Evolutionary conservation across 108 stramenopile species (phyloP), one percentile per base, ranked within the genome.

Genomic region (Nitzschia inconspicua): DNA sequence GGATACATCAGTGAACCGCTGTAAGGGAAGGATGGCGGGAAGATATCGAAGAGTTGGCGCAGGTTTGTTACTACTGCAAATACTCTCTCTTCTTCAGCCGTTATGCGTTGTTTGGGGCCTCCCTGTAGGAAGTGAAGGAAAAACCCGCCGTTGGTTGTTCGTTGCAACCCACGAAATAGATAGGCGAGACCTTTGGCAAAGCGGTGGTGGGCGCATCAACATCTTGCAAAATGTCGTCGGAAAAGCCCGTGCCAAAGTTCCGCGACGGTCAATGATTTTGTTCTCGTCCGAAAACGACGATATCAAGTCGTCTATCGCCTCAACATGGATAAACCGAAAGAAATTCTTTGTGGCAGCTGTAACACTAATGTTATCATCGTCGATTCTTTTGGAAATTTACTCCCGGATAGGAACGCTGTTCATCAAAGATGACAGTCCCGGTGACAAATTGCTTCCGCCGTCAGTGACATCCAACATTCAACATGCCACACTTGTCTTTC

Each of bases 201-300:
- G 66, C 23, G 29, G 65, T 50, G 24, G 72, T 72, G 11, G 71
- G 53, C 18, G 72, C 64, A 37, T 75, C 84, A 9, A 87, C 60
- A 49, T 89, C 70, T 53, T 71, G 76, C 32, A 93, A 66, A 53
- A 93, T 89, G 26, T 71, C 79, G 75, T 89, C 90, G 22, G 90
- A n/a, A n/a, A n/a, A n/a, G n/a, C n/a, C n/a, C n/a, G n/a, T n/a
- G n/a, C n/a, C n/a, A n/a, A n/a, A n/a, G n/a, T n/a, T n/a, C n/a
- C n/a, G n/a, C n/a, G n/a, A n/a, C n/a, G n/a, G n/a, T n/a, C n/a
- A n/a, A n/a, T n/a, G n/a, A n/a, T 36, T 37, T 28, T 39, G 5
- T 32, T 54, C 23, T 54, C 50, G 11, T 9, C 35, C 22, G 53
- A 28, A 22, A 54, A 36, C 53, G 19, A 3, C 10, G 0, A 37